Evolutionary conservation across 345 rosid species (phyloP).

Genomic region (Eucalyptus shirleyi): DNA sequence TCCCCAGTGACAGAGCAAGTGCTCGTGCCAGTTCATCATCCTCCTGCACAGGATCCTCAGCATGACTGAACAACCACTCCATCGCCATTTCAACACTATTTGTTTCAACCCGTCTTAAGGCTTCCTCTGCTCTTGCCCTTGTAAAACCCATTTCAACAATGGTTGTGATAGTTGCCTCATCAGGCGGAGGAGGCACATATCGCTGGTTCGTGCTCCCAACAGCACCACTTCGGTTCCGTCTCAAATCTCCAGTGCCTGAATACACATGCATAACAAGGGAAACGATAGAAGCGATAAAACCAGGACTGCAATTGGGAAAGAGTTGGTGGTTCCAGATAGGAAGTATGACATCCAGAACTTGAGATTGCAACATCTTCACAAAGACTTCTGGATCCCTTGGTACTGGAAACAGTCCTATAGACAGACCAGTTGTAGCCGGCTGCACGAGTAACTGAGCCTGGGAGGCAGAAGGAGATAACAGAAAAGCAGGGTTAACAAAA

Average conservation of each 20-base stretch:
- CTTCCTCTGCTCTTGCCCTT: constrained; percentile 94
- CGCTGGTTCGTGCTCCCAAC: constrained; percentile 63
- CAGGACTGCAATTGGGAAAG: constrained; percentile 75
- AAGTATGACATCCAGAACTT: constrained; percentile 81
- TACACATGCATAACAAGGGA: constrained; percentile 70
- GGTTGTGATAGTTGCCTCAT: constrained; percentile 74
- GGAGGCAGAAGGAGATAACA: constrained; percentile 62
- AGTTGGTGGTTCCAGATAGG: constrained; percentile 80
- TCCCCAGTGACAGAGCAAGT: constrained; percentile 90
- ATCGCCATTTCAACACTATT: constrained; percentile 98
- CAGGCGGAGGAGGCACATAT: constrained; percentile 76
- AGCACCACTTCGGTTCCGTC: constrained; percentile 54
- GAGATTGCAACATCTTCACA: constrained; percentile 79
- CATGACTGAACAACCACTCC: constrained; percentile 88
- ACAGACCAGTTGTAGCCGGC: constrained; percentile 78
- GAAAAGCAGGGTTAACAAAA: constrained; percentile 70
- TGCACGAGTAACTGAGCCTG: constrained; percentile 89
- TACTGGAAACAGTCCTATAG: constrained; percentile 80
- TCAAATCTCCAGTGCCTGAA: constrained; percentile 85
- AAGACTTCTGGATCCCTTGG: constrained; percentile 91
- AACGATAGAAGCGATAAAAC: constrained; percentile 61
- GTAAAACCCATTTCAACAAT: constrained; percentile 98
- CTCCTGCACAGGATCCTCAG: constrained; percentile 91
- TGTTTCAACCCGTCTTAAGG: constrained; percentile 82
- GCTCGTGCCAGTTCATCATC: constrained; percentile 97